A percentile compares a stretch with the other conserved stretches of the same genome.
Evolutionary conservation across 1,284 basidiomycete genomes (phyloP).

Genomic region (Puccinia sorghi): DNA sequence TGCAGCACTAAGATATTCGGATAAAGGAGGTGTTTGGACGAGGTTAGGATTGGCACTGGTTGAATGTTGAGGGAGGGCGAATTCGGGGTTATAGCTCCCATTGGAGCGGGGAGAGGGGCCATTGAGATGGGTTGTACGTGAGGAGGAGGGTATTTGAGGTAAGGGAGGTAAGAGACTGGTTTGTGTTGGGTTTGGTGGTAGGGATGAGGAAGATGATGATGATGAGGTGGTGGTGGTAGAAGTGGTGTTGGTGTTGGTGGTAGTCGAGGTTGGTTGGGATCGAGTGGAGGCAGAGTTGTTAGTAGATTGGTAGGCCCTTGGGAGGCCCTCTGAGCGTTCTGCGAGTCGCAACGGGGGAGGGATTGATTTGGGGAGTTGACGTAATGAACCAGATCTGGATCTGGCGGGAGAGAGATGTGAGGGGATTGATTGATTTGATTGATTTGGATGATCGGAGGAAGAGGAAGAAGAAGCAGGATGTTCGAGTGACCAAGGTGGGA

Average conservation of each 20-base stretch:
- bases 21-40: conserved; percentile 1
- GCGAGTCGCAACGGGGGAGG: conserved; percentile 37
- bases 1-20: conserved; percentile 10
- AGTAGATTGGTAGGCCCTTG: conserved; percentile 40
- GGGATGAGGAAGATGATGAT: neutral
- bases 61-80: conserved; percentile 13
- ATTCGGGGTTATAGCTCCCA: conserved; percentile 8
- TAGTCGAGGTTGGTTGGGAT: neutral
- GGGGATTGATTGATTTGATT: neutral
- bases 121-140: neutral
- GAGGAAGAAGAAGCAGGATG: conserved; percentile 65
- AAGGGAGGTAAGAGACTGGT: neutral
- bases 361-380: conserved; percentile 48
- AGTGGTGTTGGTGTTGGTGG: no score
- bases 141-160: neutral
- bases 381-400: conserved; percentile 48
- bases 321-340: conserved; percentile 40
- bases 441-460: conserved; percentile 63
- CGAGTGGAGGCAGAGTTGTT: neutral
- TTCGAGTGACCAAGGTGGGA: conserved; percentile 57
- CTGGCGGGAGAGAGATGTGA: conserved; percentile 21
- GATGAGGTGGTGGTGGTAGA: no score
- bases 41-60: neutral
- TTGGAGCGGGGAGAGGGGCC: conserved; percentile 26
- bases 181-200: conserved; percentile 16